Evolutionary conservation across 2,329 filamentous ascomycete genomes (phyloP).

Genomic region (Cryphonectria radicalis): DNA sequence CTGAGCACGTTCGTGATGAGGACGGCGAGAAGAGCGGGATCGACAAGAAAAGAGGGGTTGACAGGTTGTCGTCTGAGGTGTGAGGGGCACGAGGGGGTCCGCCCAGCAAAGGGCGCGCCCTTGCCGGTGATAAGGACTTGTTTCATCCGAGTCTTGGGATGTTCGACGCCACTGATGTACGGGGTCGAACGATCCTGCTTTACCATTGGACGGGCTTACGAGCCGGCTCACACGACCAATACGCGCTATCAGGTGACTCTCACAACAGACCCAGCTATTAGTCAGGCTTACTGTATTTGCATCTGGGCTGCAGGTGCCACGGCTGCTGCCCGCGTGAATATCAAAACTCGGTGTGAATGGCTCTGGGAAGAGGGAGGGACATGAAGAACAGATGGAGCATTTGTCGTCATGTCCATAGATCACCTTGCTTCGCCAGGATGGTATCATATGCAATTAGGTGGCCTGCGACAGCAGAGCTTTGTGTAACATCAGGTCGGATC

Average conservation of each 20-base stretch:
- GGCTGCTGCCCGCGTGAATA: neutral
- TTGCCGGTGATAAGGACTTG: neutral
- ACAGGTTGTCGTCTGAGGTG: neutral
- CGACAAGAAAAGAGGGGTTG: neutral
- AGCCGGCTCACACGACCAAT: neutral
- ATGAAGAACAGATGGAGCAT: neutral
- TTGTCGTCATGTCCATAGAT: no score
- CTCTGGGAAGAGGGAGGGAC: neutral
- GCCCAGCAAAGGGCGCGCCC: neutral
- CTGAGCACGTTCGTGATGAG: neutral
- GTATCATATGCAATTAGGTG: neutral
- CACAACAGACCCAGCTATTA: neutral
- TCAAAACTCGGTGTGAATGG: neutral
- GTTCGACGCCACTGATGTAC: neutral
- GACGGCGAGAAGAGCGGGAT: neutral
- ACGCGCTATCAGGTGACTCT: constrained; percentile 26
- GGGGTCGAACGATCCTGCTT: neutral
- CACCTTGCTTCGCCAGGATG: neutral
- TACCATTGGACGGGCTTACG: neutral
- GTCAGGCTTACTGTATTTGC: neutral
- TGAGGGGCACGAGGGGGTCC: neutral
- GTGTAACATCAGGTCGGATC: neutral
- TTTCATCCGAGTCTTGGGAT: neutral
- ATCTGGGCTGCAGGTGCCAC: neutral
- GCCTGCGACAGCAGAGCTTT: neutral